Base-by-base conservation (phyloP, 1,284 basidiomycete genomes). In the Psilocybe mexicana region DNA sequence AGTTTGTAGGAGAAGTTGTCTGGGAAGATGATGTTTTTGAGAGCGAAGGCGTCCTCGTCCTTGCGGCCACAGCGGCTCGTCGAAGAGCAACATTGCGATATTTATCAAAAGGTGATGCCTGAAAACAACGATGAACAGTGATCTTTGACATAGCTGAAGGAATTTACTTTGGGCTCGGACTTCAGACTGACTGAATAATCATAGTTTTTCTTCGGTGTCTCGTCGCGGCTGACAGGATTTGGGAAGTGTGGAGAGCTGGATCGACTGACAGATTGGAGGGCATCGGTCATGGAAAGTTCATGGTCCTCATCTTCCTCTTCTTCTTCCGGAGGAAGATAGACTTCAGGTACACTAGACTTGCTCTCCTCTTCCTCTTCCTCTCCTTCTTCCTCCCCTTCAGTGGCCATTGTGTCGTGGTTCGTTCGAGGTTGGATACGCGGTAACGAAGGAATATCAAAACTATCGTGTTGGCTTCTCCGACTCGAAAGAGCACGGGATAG, bases 11-110 rank as follows among this genome's bases (percentile, higher is more conserved):
- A 0, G 88, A 89, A 3, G 86, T 81, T 0, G 74, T 70, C 30
- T 76, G 81, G 1, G 89, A 88, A 24, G 85, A 80, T 0, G 82
- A 80, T 0, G 85, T 87, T 43, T 81, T 81, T 2, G 89, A 83
- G 8, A 91, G 77, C 4, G 88, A 90, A 2, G 88, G 89, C 6
- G 88, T 90, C n/a, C 88, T 82, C 25, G 78, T 79, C 24, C 85
- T 80, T 14, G 78, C 71, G 23, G 81, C 79, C 26, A 26, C 70
- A 14, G 80, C 67, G 8, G 82, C 78, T 57, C 78, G 79, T 26
- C 87, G 79, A 52, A 86, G 64, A 6, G 81, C 79, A 35, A 89
- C 81, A 64, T 90, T 85, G 3, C 85, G 84, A 70, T 82, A 82
- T 64, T 83, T 88, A 65, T 87, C 82, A 45, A 81, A 79, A 2